Evolutionary conservation across 2,329 filamentous ascomycete genomes (phyloP), one percentile per base, ranked within the genome.

Genomic region (Xylariaceae sp.): DNA sequence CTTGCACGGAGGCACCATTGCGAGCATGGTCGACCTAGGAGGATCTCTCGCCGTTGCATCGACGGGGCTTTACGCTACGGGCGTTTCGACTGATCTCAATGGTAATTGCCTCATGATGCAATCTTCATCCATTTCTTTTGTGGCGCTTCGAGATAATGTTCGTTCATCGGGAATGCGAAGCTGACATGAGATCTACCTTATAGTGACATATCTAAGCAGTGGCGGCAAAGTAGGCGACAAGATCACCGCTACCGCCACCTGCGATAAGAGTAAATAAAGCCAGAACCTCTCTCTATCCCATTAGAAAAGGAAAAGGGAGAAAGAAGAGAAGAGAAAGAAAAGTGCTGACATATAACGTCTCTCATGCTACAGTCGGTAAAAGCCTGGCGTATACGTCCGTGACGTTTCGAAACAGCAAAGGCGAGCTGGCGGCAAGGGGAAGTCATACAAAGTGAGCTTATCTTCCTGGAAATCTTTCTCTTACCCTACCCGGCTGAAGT

Each of bases 1-100:
- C 37, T 78, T 91, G 31, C 88, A 92, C 64, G 88, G 88, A 19
- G 88, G 88, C 3, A 89, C 88, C 0, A 84, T 92, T 31, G 88
- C 88, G 3, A 88, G 84, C 67, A 85, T 91, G 72, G 85, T 86
- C 31, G 84, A 86, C 58, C 72, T 86, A 0, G 83, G 83, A 8
- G 83, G 83, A 11, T 86, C 83, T 0, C 73, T 86, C 2, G 84
- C 83, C 7, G 82, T 86, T 2, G 83, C 83, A 1, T 86, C 84
- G 1, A 83, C 78, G 59, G 83, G 83, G 0, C 71, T 83, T 1
- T 86, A 80, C 62, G 75, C 78, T 19, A 86, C 83, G 0, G 83
- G 83, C 8, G 83, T 86, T 3, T 83, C 83, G 2, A 86, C 83
- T 0, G 83, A 86, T 59, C 66, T 86, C 11, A 86, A 84, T 51